Base-by-base conservation (phyloP, 169 alveolate species). In the Plasmodium sp. region DNA sequence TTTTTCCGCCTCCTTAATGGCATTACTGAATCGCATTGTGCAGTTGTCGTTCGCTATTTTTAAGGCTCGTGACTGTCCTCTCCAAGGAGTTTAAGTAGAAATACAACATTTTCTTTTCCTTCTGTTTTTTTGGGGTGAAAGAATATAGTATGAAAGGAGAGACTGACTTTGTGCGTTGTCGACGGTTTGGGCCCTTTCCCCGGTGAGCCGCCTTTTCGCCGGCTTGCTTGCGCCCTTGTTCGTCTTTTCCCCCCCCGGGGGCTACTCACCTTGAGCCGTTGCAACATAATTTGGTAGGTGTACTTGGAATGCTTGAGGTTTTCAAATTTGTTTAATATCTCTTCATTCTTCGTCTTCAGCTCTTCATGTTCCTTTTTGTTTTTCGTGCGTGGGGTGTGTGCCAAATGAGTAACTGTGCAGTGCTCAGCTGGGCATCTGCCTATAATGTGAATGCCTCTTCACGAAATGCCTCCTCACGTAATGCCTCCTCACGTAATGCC, bases 231-330 rank as follows among this genome's bases (percentile, higher is more conserved):
- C 22, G 22, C 62, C 27, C 16, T 51, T 51, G 62, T 67, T 67
- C 6, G n/a, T 22, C 77, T 22, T 67, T 67, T 67, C 6, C 10
- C 39, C 27, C 36, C 77, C 43, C 5, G 12, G 3, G 33, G 2
- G 77, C 10, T 67, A 67, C 33, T 5, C 67, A 88, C 94, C 88
- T 88, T 88, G 33, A 88, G 56, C 51, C 94, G 41, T 62, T 88
- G 94, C 71, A 88, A 58, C 94, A 88, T 88, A 58, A 88, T 58
- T 88, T 88, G 94, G 56, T 88, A 88, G 5, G 94, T 88, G 51
- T 79, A 62, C 54, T 88, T 88, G 1, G 94, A 77, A 48, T 88
- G 94, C 71, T 88, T 88, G 18, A 88, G 88, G 18, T 88, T 88
- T 79, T 88, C 94, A 48, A 79, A 88, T 80, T 88, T 88, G 41